Percentiles rank a stretch among this genome's conserved stretches.
Conservation (phyloP, 1,284 basidiomycete species). For the Cryptococcus hybrid region DNA sequence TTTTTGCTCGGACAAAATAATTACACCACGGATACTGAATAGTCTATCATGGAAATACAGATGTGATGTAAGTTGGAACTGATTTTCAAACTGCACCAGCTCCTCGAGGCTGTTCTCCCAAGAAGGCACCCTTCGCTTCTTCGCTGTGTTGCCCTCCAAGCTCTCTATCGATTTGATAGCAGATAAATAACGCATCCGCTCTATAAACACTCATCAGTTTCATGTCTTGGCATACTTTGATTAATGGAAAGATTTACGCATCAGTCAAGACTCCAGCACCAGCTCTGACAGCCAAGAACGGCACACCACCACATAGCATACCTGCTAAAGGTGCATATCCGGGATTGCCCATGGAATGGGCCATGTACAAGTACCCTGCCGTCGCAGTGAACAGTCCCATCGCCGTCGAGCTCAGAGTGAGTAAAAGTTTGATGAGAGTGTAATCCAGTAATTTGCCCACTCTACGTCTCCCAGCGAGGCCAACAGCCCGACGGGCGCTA, state of each 20-base stretch:
- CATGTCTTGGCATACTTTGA: background rate
- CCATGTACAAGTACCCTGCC: constrained; percentile 80
- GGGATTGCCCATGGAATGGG: constrained; percentile 73
- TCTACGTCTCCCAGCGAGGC: constrained; percentile 43
- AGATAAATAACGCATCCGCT: constrained; percentile 79
- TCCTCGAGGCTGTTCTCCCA: too few species aligned
- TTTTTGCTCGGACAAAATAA: too few species aligned
- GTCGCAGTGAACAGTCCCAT: constrained; percentile 75
- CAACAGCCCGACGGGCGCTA: constrained; percentile 66
- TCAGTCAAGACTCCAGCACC: constrained; percentile 79
- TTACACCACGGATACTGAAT: too few species aligned
- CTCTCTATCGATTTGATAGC: constrained; percentile 83
- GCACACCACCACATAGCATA: constrained; percentile 72
- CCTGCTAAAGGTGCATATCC: constrained; percentile 73
- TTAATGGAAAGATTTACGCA: constrained; percentile 54
- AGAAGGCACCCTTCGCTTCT: constrained; percentile 62
- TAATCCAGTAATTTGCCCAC: constrained; percentile 48
- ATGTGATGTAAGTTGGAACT: too few species aligned
- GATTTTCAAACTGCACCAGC: too few species aligned
- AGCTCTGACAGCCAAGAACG: constrained; percentile 76
- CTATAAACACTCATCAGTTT: constrained; percentile 17
- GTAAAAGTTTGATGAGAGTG: constrained; percentile 64
- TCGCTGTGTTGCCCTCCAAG: constrained; percentile 61
- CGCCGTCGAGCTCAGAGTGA: constrained; percentile 68
- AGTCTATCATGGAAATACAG: too few species aligned